These are phyloP conservation scores for Helotiales sp. DNA, from an alignment of 2,329 filamentous ascomycete species.

Conservation along the genomic window DNA sequence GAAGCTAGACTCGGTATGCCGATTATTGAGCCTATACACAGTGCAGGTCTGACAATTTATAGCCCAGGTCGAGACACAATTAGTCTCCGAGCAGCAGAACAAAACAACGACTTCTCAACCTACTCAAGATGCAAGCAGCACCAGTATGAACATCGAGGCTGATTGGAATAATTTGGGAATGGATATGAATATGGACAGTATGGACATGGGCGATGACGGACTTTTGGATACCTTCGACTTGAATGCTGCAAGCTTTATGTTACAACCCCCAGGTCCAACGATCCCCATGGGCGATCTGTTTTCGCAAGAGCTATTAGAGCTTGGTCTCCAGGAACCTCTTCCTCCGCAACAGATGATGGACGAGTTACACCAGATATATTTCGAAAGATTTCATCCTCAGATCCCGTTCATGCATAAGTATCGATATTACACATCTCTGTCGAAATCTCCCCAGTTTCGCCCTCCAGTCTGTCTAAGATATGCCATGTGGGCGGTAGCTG, in stretches of 20 bases:
- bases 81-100: slow-evolving; percentile 45
- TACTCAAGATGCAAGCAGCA: neutral
- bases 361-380: slow-evolving; percentile 79
- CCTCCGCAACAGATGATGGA: slow-evolving; percentile 79
- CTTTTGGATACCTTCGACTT: slow-evolving; percentile 25
- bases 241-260: slow-evolving; percentile 14
- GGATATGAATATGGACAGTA: slow-evolving; percentile 25
- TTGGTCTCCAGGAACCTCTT: slow-evolving; percentile 80
- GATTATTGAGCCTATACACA: neutral
- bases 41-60: slow-evolving; percentile 50
- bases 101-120: slow-evolving; percentile 6
- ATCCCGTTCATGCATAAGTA: slow-evolving; percentile 77
- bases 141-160: slow-evolving; percentile 6
- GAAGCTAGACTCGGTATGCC: slow-evolving; percentile 79
- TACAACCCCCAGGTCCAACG: slow-evolving; percentile 10
- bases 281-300: slow-evolving; percentile 45
- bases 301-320: slow-evolving; percentile 64
- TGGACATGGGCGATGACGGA: slow-evolving; percentile 17
- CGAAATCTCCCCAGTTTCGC: slow-evolving; percentile 68
- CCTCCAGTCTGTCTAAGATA: slow-evolving; percentile 85
- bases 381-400: slow-evolving; percentile 70
- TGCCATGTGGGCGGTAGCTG: slow-evolving; percentile 81
- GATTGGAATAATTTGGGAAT: slow-evolving; percentile 28
- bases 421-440: slow-evolving; percentile 73
- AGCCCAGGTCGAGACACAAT: slow-evolving; percentile 80